A percentile compares a stretch with the other conserved stretches of the same genome.
phyloP scores from a whole-genome alignment of 164 flowering plant genomes.

The Umbellularia californica region DNA sequence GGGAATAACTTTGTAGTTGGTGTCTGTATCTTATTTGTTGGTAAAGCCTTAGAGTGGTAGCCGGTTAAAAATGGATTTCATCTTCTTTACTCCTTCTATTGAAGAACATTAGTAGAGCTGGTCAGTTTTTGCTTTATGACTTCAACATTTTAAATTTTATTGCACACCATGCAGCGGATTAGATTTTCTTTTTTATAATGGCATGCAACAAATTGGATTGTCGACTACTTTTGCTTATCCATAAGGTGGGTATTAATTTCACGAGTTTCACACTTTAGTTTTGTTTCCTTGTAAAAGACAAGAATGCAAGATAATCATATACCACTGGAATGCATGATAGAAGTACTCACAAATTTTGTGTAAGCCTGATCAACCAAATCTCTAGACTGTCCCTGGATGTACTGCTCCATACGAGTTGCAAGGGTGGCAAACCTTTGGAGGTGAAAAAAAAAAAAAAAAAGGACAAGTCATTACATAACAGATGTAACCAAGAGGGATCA shows the following conservation, averaged over 20 bases:
- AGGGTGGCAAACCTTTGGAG: conserved; percentile 75
- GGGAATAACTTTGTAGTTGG: too few species aligned
- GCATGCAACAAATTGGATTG: background rate
- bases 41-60: too few species aligned
- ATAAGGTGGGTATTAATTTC: background rate
- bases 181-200: background rate
- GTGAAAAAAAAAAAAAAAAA: too few species aligned
- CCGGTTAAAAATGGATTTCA: too few species aligned
- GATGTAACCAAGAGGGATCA: too few species aligned
- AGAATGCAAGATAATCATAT: background rate
- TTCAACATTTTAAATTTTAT: too few species aligned
- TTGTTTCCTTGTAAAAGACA: background rate
- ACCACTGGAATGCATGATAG: background rate
- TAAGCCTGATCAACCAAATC: conserved; percentile 99
- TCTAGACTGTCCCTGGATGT: conserved; percentile 97
- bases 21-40: too few species aligned
- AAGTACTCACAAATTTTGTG: conserved; percentile 79
- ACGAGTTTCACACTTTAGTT: background rate
- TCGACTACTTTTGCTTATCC: background rate
- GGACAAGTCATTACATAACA: background rate
- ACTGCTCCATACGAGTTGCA: conserved; percentile 99
- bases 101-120: too few species aligned
- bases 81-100: too few species aligned
- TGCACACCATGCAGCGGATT: too few species aligned
- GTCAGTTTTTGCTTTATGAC: too few species aligned